phyloP scores from a whole-genome alignment of 352 stramenopile species.

The Pythium apleroticum region DNA sequence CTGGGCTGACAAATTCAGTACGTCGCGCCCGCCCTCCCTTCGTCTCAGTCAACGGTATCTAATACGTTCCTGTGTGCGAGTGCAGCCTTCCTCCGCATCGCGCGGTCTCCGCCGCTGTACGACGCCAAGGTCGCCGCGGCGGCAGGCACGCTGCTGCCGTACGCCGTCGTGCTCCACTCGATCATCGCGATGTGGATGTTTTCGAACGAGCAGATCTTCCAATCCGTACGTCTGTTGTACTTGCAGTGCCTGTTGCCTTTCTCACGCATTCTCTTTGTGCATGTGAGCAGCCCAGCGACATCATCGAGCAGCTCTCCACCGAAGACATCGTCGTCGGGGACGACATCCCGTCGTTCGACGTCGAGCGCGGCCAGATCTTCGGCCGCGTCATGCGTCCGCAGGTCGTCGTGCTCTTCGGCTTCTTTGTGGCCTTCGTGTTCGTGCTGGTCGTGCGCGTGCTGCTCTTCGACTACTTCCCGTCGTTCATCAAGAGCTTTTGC shows the following conservation, averaged over 20 bases:
- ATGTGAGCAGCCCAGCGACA: conserved; percentile 21
- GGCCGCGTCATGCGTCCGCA: conserved; percentile 62
- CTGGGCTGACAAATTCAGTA: conserved; percentile 89
- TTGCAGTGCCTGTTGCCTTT: neutral
- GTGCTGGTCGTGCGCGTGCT: conserved; percentile 55
- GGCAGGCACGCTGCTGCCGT: conserved; percentile 62
- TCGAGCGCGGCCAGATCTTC: conserved; percentile 47
- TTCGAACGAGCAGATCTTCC: conserved; percentile 84
- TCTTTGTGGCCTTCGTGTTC: conserved; percentile 52
- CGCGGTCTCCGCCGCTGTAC: conserved; percentile 66
- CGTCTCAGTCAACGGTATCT: neutral
- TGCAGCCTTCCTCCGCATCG: conserved; percentile 68
- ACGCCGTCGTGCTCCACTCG: conserved; percentile 72
- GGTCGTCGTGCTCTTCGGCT: conserved; percentile 75
- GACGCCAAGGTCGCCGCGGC: conserved; percentile 65
- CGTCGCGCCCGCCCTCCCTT: conserved; percentile 7
- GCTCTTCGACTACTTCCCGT: conserved; percentile 72
- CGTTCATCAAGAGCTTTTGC: conserved; percentile 53
- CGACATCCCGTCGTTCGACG: conserved; percentile 54
- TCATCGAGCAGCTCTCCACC: conserved; percentile 28
- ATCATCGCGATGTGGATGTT: conserved; percentile 86
- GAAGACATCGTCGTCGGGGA: conserved; percentile 37
- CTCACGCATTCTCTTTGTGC: neutral
- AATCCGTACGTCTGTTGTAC: conserved; percentile 38
- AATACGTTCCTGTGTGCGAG: neutral